Evolutionary conservation across 345 rosid genomes (phyloP), one percentile per base, ranked within the genome.

Genomic region (Gossypium turneri): DNA sequence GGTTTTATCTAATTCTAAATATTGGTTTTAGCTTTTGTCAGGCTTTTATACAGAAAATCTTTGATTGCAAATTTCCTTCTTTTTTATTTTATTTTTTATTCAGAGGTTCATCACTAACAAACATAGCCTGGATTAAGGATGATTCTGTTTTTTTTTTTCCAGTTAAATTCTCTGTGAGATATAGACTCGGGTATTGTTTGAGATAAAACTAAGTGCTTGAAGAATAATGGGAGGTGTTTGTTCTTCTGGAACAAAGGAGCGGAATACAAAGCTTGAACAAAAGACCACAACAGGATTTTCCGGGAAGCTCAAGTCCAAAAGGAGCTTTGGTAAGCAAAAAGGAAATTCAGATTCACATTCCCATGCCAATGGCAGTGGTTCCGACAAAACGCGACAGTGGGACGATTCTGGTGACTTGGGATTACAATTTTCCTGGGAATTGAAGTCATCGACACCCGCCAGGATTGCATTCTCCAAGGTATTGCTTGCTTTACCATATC

Each of bases 211-310:
- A 27, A 59, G 20, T 13, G 16, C 41, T 70, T 19, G 68, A 76
- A 76, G 77, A 73, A 83, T 27, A 76, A 92, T 92, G 97, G 97
- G 96, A 76, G 85, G 77, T 38, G 90, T 80, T 79, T 92, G 90
- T 70, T 77, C 96, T 12, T 74, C 81, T 61, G 89, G 85, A 41
- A 29, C 77, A 51, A 74, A 66, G 48, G 73, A 57, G 38, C 67
- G 41, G 60, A 78, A 55, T 74, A 72, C 13, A n/a, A 84, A 79
- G 70, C 73, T 59, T 55, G 75, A 69, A 51, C 72, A 44, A 73
- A 78, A 83, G 74, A 63, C 78, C 67, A 79, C 60, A 50, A 48
- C 62, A 24, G 85, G 83, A 45, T 72, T 77, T 2, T 79, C 88
- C 34, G 85, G 81, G 78, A 86, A 81, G 53, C 50, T 75, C 13